These are phyloP conservation scores for Olyra latifolia DNA, from an alignment of 176 grass and related monocot species.

Conservation along the genomic window DNA sequence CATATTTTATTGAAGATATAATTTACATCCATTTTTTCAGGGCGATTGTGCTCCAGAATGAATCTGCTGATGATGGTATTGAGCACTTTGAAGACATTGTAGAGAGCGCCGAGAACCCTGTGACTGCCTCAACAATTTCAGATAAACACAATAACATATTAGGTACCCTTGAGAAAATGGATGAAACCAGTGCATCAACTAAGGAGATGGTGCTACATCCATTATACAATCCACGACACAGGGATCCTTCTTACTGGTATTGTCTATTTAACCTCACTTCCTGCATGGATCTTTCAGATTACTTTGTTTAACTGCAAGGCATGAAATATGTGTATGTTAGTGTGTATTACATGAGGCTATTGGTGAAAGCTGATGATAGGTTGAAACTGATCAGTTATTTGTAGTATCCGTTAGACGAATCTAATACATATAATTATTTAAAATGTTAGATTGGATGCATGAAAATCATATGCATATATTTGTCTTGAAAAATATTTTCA, in stretches of 20 bases:
- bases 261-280: conserved; percentile 34
- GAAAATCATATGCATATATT: no score
- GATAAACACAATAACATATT: conserved; percentile 27
- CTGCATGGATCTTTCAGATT: conserved; percentile 26
- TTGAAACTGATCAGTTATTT: no score
- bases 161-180: conserved; percentile 26
- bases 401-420: no score
- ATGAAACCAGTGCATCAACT: conserved; percentile 41
- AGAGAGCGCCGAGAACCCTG: conserved; percentile 48
- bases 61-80: conserved; percentile 79
- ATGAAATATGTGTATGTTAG: conserved; percentile 18
- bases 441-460: no score
- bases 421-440: no score
- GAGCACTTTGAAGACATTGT: conserved; percentile 93
- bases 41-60: conserved; percentile 74
- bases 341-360: not conserved
- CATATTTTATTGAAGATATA: conserved; percentile 15
- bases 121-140: conserved; percentile 33
- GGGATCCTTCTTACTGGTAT: conserved; percentile 97
- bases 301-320: not conserved
- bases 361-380: no score
- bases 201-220: conserved; percentile 24
- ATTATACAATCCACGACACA: conserved; percentile 80
- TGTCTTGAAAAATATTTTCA: no score
- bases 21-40: conserved; percentile 50